Base-by-base conservation (phyloP, 108 stramenopile genomes). In the Conticribra weissflogii region DNA sequence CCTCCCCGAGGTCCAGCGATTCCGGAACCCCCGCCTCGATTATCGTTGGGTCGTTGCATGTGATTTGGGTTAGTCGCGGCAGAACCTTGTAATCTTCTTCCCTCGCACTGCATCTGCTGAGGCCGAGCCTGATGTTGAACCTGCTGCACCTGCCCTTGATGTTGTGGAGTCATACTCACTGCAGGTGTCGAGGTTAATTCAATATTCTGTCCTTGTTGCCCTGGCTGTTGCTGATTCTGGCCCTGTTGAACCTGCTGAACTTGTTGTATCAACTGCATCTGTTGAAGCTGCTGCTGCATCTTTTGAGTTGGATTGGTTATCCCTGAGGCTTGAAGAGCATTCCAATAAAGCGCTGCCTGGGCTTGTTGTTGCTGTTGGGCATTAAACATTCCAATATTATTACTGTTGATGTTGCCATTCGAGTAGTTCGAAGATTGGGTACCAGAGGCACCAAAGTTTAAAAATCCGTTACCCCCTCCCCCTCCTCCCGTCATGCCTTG, bases 71-170 rank as follows among this genome's bases (percentile, higher is more conserved):
- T 22, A 18, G 18, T n/a, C 21, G 51, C 18, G 51, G 51, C 18
- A 18, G 51, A 52, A 4, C 51, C 18, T 52, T 52, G 5, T 3
- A 5, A 52, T 52, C n/a, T n/a, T n/a, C 36, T 12, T 9, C 36
- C 36, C 8, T 5, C 36, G 18, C 53, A 50, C 66, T 64, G 61
- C 51, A 32, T 48, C 28, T 66, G 58, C 56, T 23, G 57, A 34
- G 33, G 61, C 7, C 30, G 22, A 22, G 27, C 47, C 3, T 63
- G 61, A 2, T 15, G 22, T 22, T 41, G 49, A 8, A 31, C 24
- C 50, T 21, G 50, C 53, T 48, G 49, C 41, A 34, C 48, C 47
- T 67, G 73, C 1, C 14, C n/a, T 22, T 22, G 72, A 17, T 63
- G 60, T 16, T n/a, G 45, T 21, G 27, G 19, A 23, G 21, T 31